A percentile compares a stretch with the other conserved stretches of the same genome.
phyloP scores from a whole-genome alignment of 345 rosid genomes.

The Firmiana major region DNA sequence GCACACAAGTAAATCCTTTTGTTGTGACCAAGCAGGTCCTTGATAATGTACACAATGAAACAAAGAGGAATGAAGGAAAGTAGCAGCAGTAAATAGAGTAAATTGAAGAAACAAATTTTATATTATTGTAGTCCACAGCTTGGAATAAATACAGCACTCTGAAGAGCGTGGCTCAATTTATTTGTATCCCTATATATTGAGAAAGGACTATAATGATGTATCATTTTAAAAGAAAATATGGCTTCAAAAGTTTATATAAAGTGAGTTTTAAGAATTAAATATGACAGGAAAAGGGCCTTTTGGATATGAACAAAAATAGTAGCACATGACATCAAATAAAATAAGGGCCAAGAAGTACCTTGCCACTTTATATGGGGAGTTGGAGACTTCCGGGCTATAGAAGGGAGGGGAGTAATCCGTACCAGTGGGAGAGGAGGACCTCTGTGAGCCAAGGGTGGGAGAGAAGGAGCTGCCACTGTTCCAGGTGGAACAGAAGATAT shows the following conservation, averaged over 20 bases:
- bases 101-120: background rate
- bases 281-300: background rate
- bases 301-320: background rate
- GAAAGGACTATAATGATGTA: background rate
- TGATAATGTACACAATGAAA: background rate
- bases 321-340: background rate
- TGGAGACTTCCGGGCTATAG: background rate
- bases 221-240: background rate
- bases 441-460: slow-evolving; percentile 1
- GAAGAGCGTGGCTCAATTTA: background rate
- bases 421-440: background rate
- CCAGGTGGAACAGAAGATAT: background rate
- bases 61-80: background rate
- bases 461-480: background rate
- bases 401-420: background rate
- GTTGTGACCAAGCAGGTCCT: background rate
- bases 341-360: slow-evolving; percentile 16
- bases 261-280: background rate
- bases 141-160: background rate
- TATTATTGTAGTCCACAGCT: background rate
- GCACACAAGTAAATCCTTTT: background rate
- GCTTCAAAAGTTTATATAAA: background rate
- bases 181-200: background rate
- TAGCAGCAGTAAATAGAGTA: background rate
- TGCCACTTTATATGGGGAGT: slow-evolving; percentile 9